Percentiles rank a stretch among this genome's conserved stretches.
These are phyloP conservation scores for Ochetophila trinervis DNA, from an alignment of 306 rosid species.

Conservation along the genomic window DNA sequence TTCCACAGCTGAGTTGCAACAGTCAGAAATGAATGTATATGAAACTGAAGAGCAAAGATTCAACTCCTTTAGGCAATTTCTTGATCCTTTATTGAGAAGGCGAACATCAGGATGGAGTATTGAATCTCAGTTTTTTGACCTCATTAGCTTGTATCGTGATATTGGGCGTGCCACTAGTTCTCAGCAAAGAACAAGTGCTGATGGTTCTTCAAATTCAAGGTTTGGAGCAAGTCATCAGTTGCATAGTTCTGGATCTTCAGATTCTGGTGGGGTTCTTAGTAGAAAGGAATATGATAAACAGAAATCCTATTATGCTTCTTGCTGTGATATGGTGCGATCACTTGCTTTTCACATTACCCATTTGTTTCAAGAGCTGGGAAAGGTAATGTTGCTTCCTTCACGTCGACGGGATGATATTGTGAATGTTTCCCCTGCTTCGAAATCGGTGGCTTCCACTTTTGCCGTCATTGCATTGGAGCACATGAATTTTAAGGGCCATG, in stretches of 20 bases:
- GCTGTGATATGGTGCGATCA: constrained; percentile 83
- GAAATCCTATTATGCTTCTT: constrained; percentile 63
- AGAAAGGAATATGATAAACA: constrained; percentile 71
- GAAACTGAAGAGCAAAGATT: constrained; percentile 84
- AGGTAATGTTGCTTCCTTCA: constrained; percentile 83
- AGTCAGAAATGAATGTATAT: constrained; percentile 56
- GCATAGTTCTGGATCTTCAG: constrained; percentile 55
- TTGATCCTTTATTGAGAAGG: constrained; percentile 83
- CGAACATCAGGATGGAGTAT: constrained; percentile 89
- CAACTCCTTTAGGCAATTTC: constrained; percentile 85
- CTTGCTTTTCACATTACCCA: constrained; percentile 90
- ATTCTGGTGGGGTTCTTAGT: constrained; percentile 40
- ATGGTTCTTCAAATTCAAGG: constrained; percentile 49
- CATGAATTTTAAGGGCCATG: constrained; percentile 79
- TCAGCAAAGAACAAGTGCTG: constrained; percentile 53
- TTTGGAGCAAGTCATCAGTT: constrained; percentile 49
- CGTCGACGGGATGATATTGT: constrained; percentile 90
- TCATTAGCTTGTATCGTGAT: constrained; percentile 80
- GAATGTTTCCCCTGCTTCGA: constrained; percentile 73
- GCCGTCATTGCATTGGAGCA: constrained; percentile 71
- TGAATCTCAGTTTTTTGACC: constrained; percentile 92
- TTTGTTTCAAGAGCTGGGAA: constrained; percentile 94
- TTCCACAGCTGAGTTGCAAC: constrained; percentile 62
- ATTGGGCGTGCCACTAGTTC: constrained; percentile 75
- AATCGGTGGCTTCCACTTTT: constrained; percentile 80